phyloP scores from a whole-genome alignment of 306 rosid species.

The Acmispon strigosus region DNA sequence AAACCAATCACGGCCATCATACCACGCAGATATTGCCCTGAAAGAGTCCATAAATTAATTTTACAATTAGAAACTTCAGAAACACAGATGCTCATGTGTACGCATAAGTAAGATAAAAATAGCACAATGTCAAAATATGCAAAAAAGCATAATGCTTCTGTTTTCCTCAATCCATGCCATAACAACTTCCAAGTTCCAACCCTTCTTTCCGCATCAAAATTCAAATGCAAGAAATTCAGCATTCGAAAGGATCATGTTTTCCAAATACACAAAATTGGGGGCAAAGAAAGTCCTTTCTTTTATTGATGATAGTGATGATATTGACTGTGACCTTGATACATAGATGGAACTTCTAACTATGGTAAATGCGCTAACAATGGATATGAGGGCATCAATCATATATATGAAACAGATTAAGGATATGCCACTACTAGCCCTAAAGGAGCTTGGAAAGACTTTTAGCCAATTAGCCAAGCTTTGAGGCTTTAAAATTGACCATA shows the following conservation, averaged over 20 bases:
- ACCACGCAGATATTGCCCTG: constrained; percentile 96
- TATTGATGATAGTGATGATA: no score
- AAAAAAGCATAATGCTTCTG: no score
- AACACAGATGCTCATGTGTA: no score
- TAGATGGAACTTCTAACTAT: no score
- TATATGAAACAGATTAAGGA: not conserved
- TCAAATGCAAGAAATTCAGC: not conserved
- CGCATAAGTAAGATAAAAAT: no score
- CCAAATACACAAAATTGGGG: not conserved
- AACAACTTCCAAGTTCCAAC: no score
- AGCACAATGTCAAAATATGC: no score
- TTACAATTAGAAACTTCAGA: not conserved
- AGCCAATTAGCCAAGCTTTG: not conserved
- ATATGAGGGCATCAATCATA: no score
- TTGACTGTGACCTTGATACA: no score
- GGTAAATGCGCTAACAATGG: no score
- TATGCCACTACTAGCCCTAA: not conserved
- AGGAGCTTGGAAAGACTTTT: not conserved
- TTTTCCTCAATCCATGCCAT: no score
- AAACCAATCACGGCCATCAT: constrained; percentile 71
- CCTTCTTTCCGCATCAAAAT: no score
- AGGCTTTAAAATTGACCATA: not conserved
- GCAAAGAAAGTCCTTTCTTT: not conserved
- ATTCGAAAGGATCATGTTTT: not conserved
- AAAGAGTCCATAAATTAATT: constrained; percentile 13